Percentiles rank a stretch among this genome's conserved stretches.
Conservation (phyloP, 495 filamentous ascomycete genomes). For the Neurospora sp. region DNA sequence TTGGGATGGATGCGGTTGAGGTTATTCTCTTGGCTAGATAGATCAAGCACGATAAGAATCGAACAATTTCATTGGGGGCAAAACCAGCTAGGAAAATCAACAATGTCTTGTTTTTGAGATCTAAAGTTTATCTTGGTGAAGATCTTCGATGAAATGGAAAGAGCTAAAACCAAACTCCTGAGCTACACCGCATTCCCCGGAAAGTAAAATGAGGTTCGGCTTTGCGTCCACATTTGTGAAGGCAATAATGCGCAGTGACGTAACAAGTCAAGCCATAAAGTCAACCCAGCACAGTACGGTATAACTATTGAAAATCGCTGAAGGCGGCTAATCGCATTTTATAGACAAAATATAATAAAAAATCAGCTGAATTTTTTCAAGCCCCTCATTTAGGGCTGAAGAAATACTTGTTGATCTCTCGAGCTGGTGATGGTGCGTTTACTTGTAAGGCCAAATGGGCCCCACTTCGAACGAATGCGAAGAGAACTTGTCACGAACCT, state of each 20-base stretch:
- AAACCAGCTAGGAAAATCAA: neutral
- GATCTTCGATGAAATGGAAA: neutral
- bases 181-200: neutral
- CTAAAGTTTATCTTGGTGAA: neutral
- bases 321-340: neutral
- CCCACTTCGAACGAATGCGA: neutral
- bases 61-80: neutral
- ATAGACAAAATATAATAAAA: neutral
- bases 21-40: neutral
- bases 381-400: neutral
- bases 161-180: neutral
- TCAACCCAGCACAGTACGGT: neutral
- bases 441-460: neutral
- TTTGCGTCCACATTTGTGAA: neutral
- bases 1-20: neutral
- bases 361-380: neutral
- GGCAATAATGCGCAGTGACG: neutral
- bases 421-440: neutral
- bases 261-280: neutral
- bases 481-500: neutral
- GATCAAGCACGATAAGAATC: neutral
- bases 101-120: neutral
- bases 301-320: neutral
- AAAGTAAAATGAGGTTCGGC: neutral
- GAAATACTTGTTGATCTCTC: neutral